Base-by-base conservation (phyloP, 23 red algal genomes). In the Gracilaria gracilis region DNA sequence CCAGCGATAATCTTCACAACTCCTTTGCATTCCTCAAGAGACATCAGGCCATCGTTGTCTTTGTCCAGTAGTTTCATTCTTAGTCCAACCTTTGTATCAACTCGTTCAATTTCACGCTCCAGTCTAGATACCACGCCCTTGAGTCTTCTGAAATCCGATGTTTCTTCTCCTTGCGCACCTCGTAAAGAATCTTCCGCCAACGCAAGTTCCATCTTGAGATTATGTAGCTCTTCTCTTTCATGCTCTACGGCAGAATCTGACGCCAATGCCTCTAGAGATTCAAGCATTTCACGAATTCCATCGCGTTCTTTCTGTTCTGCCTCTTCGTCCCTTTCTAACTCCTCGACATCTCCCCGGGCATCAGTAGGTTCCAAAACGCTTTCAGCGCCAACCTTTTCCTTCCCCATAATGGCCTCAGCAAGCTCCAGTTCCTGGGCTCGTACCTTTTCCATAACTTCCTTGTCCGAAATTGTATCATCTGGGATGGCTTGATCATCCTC, bases 21-120 rank as follows among this genome's bases (percentile, higher is more conserved):
- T 1, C 72, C 72, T 72, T 57, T 91, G 51, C 92, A 89, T 90
- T 98, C 97, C 25, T 93, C 81, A 34, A 95, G 62, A 34, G 88
- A 93, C 59, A 98, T 96, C 15, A 98, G 35, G 1, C 97, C 97
- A 80, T 98, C 97, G 70, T 98, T 98, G 55, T 98, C 97, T 75
- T 78, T 61, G 89, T 98, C 97, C 9, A 98, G 72, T n/a, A 98
- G 83, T 65, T 98, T 96, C 57, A 98, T 88, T 78, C 91, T 74
- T 32, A 95, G 37, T 27, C 97, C 97, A 34, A 98, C 93, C 73
- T 98, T 98, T 19, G 87, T 75, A 78, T 98, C 93, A 21, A 95
- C 94, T 70, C 80, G 55, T 82, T 93, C 93, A 51, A 95, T 82
- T 87, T 98, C 93, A 14, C 84, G 67, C 75, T 98, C 97, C 50